Evolutionary conservation across 345 rosid genomes (phyloP), one percentile per base, ranked within the genome.

Genomic region (Eucalyptus sp.): DNA sequence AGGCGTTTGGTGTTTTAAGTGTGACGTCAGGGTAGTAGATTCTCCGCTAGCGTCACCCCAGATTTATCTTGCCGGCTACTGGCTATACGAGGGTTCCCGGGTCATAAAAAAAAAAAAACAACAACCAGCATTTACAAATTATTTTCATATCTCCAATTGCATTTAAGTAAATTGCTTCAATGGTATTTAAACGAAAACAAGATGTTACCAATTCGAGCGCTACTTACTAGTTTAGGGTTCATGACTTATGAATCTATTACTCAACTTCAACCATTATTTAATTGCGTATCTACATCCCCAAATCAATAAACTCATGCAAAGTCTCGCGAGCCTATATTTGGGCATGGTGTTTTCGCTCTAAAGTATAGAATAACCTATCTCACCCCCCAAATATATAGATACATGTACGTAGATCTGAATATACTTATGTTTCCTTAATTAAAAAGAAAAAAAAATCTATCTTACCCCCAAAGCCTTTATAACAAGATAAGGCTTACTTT

Each of bases 31-130:
- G 1, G 41, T 41, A 5, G 5, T 41, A 5, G 41, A 5, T 41
- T 1, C 5, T 41, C 41, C 5, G 41, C 41, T 41, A 41, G 41
- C 5, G 5, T 41, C 4, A 41, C 5, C 5, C 1, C 41, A 1
- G 41, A 5, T 41, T 41, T 41, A 41, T 4, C 41, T 41, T 1
- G 5, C 41, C 41, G 5, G 41, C 41, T 41, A 41, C 5, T 1
- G 5, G 41, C 1, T 41, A 1, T 41, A 41, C 41, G 41, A 5
- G 5, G 41, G 41, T 41, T 41, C 5, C 4, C 41, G 41, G 5
- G 1, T 41, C 41, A 41, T 41, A 4, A 41, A 41, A 41, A 41
- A 41, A 41, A 41, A 41, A 41, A 41, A 41, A 41, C 4, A 71
- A 15, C 13, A 5, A 68, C 13, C 0, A 16, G 3, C 79, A 66